Evolutionary conservation across 495 filamentous ascomycete genomes (phyloP), one percentile per base, ranked within the genome.

Genomic region (Aeminium ludgeri): DNA sequence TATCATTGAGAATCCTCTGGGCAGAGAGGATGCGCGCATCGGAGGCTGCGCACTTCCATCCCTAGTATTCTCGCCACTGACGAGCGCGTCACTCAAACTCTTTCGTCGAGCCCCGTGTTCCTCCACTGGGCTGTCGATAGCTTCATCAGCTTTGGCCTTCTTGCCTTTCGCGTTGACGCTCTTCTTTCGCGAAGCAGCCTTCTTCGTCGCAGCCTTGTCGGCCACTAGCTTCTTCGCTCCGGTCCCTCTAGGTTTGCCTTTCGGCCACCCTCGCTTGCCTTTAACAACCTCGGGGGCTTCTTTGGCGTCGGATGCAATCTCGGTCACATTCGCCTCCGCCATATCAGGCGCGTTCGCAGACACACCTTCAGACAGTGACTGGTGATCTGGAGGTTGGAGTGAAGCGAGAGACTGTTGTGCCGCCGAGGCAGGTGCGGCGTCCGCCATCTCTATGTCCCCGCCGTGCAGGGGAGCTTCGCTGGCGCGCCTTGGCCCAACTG

Each of bases 181-280:
- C 35, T 47, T 51, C 29, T 44, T 51, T 6, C 44, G 34, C 5
- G 44, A 30, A 12, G 44, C 40, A 38, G 55, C 39, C 38, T 43
- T 36, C 25, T 54, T 52, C 20, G 43, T 45, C 5, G 49, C 36
- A 18, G 20, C 36, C 30, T 47, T 50, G 15, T 50, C 48, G 3
- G 43, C 43, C 6, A 43, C 18, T 10, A 30, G 37, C 39, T 50
- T 50, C 20, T 41, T 41, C 7, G 38, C 34, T 11, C 56, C 54
- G 15, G 58, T 34, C 6, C 52, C 54, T 39, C 57, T 47, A 6
- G 57, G 52, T 44, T 61, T 62, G 12, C 58, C 61, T 39, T 61
- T 62, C 10, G 58, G 58, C 60, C 55, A 59, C 17, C 60, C 61
- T 36, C 57, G 50, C 15, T 52, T 46, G 12, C 41, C 38, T 37